Evolutionary conservation across 805 yeast species (phyloP).

Genomic region (Wickerhamomyces tratensis): DNA sequence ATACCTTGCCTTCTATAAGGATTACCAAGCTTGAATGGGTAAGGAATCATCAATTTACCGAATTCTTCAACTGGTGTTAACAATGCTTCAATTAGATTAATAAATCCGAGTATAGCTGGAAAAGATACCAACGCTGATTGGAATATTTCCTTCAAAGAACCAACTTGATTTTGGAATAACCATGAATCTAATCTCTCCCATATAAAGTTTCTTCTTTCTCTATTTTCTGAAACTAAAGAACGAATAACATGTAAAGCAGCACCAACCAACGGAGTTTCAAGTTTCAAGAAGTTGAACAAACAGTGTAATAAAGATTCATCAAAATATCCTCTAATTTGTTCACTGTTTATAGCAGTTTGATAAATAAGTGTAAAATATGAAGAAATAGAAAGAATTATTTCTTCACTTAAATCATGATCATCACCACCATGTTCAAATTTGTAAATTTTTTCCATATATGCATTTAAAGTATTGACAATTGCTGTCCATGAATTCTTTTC

Average conservation of each 20-base stretch:
- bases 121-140: slow-evolving; percentile 36
- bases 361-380: slow-evolving; percentile 63
- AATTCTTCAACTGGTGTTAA: slow-evolving; percentile 23
- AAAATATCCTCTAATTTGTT: slow-evolving; percentile 20
- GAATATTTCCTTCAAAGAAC: slow-evolving; percentile 34
- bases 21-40: slow-evolving; percentile 56
- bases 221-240: slow-evolving; percentile 40
- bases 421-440: slow-evolving; percentile 26
- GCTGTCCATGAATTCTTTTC: slow-evolving; percentile 44
- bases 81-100: slow-evolving; percentile 33
- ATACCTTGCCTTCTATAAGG: slow-evolving; percentile 57
- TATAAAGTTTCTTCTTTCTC: slow-evolving; percentile 33
- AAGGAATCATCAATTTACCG: slow-evolving; percentile 34
- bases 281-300: slow-evolving; percentile 33
- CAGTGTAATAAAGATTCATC: slow-evolving; percentile 22
- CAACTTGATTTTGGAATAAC: slow-evolving; percentile 33
- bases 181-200: slow-evolving; percentile 70
- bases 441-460: slow-evolving; percentile 37
- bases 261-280: slow-evolving; percentile 42
- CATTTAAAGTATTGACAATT: slow-evolving; percentile 42
- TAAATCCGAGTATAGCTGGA: slow-evolving; percentile 53
- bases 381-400: slow-evolving; percentile 63
- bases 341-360: slow-evolving; percentile 36
- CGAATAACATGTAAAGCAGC: slow-evolving; percentile 47
- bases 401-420: slow-evolving; percentile 64